Base-by-base conservation (phyloP, 2,329 filamentous ascomycete species). In the Bipolaris sorokiniana region DNA sequence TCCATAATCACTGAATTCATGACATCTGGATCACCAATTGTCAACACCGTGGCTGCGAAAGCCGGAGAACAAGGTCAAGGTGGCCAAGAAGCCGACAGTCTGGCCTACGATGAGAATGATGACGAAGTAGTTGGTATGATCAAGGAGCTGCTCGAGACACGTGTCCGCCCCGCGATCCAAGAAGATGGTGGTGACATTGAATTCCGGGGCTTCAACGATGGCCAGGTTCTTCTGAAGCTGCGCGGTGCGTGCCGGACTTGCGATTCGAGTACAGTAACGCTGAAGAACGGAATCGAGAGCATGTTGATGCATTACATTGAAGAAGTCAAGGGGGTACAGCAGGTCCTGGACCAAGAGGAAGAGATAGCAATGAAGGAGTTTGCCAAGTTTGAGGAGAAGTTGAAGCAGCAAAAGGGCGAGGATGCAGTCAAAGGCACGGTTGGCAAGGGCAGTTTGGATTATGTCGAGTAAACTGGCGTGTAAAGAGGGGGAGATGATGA, bases 161-260 rank as follows among this genome's bases (percentile, higher is more conserved):
- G 95, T 61, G 97, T 99, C 71, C 85, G 95, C 41, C 95, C 95
- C 0, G 91, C 94, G 1, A 99, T 99, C 62, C 95, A 98, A 77
- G 95, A 98, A 76, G 95, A 99, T 67, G 95, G 95, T 46, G 95
- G 95, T 44, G 95, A 99, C 75, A 98, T 99, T 71, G 95, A 99
- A 76, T 96, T 94, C 76, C 84, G 91, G 16, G 94, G 94, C 1
- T 98, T 98, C 70, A 85, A 92, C 65, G 85, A 92, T 67, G 95
- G 95, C 0, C 85, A 89, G 61, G 95, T 97, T n/a, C 76, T 87
- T 68, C 75, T 97, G 70, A 97, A 97, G 83, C 79, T 99, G 69
- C 84, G 94, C 47, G 95, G 95, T 15, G 95, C 95, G 18, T 99
- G 95, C 78, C 84, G 95, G 64, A 98, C 94, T 18, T 99, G 95